These are phyloP conservation scores for Lactifluus rugatus DNA, from an alignment of 768 basidiomycete species.

Conservation along the genomic window DNA sequence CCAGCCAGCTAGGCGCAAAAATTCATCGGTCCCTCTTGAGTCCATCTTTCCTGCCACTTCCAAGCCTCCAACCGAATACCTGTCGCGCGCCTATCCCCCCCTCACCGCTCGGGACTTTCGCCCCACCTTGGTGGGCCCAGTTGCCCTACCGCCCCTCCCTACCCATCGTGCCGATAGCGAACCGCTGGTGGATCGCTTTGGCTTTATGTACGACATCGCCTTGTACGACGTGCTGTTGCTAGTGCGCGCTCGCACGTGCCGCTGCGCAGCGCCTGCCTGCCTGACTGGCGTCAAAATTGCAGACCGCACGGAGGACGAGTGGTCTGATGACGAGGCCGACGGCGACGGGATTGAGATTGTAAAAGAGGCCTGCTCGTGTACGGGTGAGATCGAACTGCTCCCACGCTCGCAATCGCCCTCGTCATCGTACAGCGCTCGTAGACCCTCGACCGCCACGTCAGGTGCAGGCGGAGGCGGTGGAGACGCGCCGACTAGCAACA, in stretches of 20 bases:
- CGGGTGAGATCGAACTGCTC: constrained; percentile 23
- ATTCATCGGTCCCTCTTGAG: constrained; percentile 54
- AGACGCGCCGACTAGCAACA: not conserved
- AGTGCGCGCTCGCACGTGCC: constrained; percentile 59
- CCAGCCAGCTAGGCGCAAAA: constrained; percentile 24
- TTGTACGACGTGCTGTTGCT: constrained; percentile 74
- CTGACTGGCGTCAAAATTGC: constrained; percentile 83
- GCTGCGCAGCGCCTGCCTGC: constrained; percentile 72
- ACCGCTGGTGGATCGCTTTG: constrained; percentile 76
- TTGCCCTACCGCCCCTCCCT: constrained; percentile 46
- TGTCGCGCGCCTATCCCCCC: constrained; percentile 64
- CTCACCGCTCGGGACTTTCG: constrained; percentile 66
- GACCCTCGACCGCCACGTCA: not conserved
- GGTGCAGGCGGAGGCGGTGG: not conserved
- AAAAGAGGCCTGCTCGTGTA: constrained; percentile 35
- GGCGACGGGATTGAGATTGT: constrained; percentile 31
- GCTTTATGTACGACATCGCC: constrained; percentile 83
- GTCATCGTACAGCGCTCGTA: not conserved
- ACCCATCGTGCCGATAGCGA: constrained; percentile 43
- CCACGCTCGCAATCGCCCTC: not conserved
- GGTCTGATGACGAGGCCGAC: constrained; percentile 62
- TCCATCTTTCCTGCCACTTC: constrained; percentile 72
- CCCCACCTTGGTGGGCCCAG: constrained; percentile 55
- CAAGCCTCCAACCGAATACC: constrained; percentile 79
- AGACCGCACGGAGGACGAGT: constrained; percentile 69